Percentiles rank a stretch among this genome's conserved stretches.
Evolutionary conservation across 2,329 filamentous ascomycete genomes (phyloP).

Genomic region (Dactylellina sp.): DNA sequence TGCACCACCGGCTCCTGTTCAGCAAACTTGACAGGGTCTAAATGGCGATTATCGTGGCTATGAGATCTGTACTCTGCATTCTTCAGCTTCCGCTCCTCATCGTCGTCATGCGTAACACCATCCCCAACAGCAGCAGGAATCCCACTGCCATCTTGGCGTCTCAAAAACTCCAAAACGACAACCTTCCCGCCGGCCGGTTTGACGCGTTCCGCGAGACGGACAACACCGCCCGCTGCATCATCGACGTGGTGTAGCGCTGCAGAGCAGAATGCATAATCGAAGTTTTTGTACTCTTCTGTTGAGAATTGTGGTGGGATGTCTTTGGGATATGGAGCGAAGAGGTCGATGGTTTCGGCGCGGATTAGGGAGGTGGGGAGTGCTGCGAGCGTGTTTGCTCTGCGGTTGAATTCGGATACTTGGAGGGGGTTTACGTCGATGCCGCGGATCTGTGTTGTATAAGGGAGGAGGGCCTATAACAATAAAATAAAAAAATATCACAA

Average conservation of each 20-base stretch:
- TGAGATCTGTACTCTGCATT: constrained; percentile 44
- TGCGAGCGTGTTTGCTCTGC: constrained; percentile 17
- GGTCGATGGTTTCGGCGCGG: constrained; percentile 27
- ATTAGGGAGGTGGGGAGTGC: constrained; percentile 22
- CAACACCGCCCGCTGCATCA: constrained; percentile 16
- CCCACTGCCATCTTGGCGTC: no score
- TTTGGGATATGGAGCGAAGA: constrained; percentile 12
- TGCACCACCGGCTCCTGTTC: constrained; percentile 1
- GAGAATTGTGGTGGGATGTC: constrained; percentile 3
- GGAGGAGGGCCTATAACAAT: constrained; percentile 32
- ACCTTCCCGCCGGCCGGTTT: constrained; percentile 13
- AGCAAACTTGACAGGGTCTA: background rate
- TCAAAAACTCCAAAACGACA: constrained; percentile 44
- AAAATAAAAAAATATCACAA: no score
- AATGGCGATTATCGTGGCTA: constrained; percentile 48
- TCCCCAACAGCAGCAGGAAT: no score
- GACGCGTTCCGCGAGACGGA: constrained; percentile 24
- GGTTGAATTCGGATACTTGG: constrained; percentile 52
- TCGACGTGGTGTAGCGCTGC: constrained; percentile 50
- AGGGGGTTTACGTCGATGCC: constrained; percentile 50
- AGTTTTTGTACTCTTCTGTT: constrained; percentile 26
- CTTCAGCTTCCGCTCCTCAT: constrained; percentile 28
- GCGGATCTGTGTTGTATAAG: constrained; percentile 33
- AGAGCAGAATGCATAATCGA: constrained; percentile 43
- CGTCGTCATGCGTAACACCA: no score